Conservation (phyloP, 2,329 filamentous ascomycete species). For the Zymoseptoria ardabiliae region DNA sequence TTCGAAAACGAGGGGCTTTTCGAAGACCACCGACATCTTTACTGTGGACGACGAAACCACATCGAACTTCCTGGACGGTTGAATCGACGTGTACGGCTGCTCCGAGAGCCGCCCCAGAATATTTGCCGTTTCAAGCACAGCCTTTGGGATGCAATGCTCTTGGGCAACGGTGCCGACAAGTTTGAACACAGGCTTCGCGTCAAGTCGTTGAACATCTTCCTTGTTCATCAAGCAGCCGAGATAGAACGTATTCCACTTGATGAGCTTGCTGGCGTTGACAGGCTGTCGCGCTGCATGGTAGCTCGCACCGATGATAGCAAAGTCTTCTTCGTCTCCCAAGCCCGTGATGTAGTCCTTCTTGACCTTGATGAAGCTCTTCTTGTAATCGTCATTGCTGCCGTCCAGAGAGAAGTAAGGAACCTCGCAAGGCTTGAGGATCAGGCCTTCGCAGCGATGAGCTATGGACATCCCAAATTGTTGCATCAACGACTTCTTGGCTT, state of each 20-base stretch:
- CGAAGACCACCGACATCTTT: slow-evolving; percentile 51
- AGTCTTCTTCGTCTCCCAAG: slow-evolving; percentile 76
- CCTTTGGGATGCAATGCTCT: slow-evolving; percentile 40
- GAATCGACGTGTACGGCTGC: slow-evolving; percentile 22
- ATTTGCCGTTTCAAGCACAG: slow-evolving; percentile 39
- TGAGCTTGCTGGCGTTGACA: slow-evolving; percentile 38
- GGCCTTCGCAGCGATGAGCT: slow-evolving; percentile 61
- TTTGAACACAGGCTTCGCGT: slow-evolving; percentile 53
- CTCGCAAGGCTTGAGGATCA: slow-evolving; percentile 69
- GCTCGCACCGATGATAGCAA: slow-evolving; percentile 68
- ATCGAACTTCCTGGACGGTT: slow-evolving; percentile 17
- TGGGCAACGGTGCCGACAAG: slow-evolving; percentile 52
- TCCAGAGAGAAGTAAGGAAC: slow-evolving; percentile 61
- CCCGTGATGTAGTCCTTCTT: slow-evolving; percentile 79
- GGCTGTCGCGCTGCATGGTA: slow-evolving; percentile 59
- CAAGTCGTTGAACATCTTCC: slow-evolving; percentile 46
- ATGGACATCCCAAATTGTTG: slow-evolving; percentile 62
- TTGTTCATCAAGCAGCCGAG: slow-evolving; percentile 69
- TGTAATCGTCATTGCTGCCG: slow-evolving; percentile 11
- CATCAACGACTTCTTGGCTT: slow-evolving; percentile 50
- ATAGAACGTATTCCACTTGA: slow-evolving; percentile 70
- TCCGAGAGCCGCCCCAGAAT: slow-evolving; percentile 33
- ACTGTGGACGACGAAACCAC: slow-evolving; percentile 10
- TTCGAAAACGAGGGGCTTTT: slow-evolving; percentile 67
- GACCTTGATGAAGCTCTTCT: slow-evolving; percentile 58